A percentile compares a stretch with the other conserved stretches of the same genome.
Conservation (phyloP, 805 yeast species). For the Candida peoriensis region DNA sequence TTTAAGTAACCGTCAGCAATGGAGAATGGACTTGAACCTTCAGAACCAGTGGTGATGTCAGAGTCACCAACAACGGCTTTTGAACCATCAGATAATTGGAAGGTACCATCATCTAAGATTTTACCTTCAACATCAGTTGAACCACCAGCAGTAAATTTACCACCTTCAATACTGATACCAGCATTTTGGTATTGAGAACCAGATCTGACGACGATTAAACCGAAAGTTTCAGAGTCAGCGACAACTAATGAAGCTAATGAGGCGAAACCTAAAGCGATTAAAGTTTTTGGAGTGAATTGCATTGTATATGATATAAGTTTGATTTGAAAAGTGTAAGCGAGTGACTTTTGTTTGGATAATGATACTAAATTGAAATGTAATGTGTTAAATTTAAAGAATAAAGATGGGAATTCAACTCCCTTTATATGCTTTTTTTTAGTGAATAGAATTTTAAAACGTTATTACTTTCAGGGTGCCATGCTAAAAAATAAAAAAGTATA, state of each 20-base stretch:
- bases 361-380: no score
- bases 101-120: slow-evolving; percentile 29
- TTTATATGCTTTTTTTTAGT: no score
- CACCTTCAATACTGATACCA: slow-evolving; percentile 17
- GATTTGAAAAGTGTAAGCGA: no score
- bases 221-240: slow-evolving; percentile 35
- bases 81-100: slow-evolving; percentile 25
- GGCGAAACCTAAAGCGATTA: slow-evolving; percentile 17
- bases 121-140: slow-evolving; percentile 10
- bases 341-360: no score
- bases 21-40: slow-evolving; percentile 35
- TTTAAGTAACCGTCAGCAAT: slow-evolving; percentile 33
- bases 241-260: slow-evolving; percentile 25
- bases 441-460: no score
- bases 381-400: no score
- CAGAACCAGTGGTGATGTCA: slow-evolving; percentile 22
- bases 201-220: slow-evolving; percentile 30
- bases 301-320: slow-evolving; percentile 12
- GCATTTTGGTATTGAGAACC: slow-evolving; percentile 31
- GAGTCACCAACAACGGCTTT: slow-evolving; percentile 26
- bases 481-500: no score
- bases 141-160: slow-evolving; percentile 15
- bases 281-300: slow-evolving; percentile 19
- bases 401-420: no score
- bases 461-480: no score